Evolutionary conservation across 768 basidiomycete species (phyloP), one percentile per base, ranked within the genome.

Genomic region (Crucibulum laeve): DNA sequence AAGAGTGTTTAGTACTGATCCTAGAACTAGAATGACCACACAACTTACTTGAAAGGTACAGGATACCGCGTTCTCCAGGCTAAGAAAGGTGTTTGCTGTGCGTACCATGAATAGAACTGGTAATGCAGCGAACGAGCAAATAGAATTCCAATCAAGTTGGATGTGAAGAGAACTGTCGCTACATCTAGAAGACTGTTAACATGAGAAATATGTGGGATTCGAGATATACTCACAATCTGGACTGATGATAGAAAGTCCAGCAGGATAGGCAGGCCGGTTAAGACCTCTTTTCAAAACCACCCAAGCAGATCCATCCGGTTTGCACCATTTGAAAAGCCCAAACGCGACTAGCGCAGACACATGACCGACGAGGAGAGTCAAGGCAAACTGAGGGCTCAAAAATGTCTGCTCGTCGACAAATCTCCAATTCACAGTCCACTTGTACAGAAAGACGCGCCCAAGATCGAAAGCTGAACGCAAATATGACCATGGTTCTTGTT

Each of bases 361-460:
- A 56, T 97, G 94, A 4, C 77, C 80, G 11, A 76, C 47, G 14
- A 98, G 66, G 13, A 99, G 69, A 0, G 68, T 64, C 32, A 60
- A 66, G 1, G 87, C 81, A 66, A 85, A 87, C 34, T 56, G 59
- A 2, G 64, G 59, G 47, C 80, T 84, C 37, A 90, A 64, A 65
- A 97, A 98, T 4, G 69, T 70, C n/a, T 77, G 68, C 58, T 93
- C 88, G 21, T 74, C 68, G 2, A 99, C 49, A 56, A 95, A 86
- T 35, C 92, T 79, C 96, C 96, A 99, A 58, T 98, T 99, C 44
- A 97, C 93, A 0, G 95, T 97, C 95, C 95, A 99, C 59, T 89
- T 83, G 63, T 88, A 96, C 23, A 96, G 64, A 66, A 99, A 99
- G 5, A 83, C 74, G 11, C 96, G 84, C 3, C 82, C 81, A 44